These are phyloP conservation scores for Carex sylvatica DNA, from an alignment of 202 grass and related monocot species.

Conservation along the genomic window DNA sequence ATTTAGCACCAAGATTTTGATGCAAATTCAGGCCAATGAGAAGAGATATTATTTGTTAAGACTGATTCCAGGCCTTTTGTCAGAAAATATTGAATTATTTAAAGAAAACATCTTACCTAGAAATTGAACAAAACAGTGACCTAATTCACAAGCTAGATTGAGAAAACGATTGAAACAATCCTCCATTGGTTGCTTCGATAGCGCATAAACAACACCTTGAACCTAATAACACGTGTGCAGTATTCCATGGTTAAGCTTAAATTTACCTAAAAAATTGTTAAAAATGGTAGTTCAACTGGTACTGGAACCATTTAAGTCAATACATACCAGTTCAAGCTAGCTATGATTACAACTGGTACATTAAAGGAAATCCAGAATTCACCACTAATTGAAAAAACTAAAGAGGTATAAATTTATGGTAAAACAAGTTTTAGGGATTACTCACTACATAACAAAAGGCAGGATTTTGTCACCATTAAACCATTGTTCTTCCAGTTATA, in stretches of 20 bases:
- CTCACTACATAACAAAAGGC: constrained; percentile 16
- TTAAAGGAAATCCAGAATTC: not conserved
- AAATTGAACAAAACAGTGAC: constrained; percentile 49
- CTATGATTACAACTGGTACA: not conserved
- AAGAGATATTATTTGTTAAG: not conserved
- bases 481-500: not conserved
- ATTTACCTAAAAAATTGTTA: not conserved
- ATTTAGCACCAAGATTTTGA: not conserved
- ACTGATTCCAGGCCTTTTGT: not conserved
- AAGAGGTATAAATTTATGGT: not conserved
- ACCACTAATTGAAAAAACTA: not conserved
- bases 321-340: not conserved
- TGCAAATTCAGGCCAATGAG: not conserved
- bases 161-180: constrained; percentile 52
- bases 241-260: not conserved
- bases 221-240: constrained; percentile 12
- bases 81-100: not conserved
- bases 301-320: not conserved
- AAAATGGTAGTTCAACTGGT: not conserved
- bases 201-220: not conserved
- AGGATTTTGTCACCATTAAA: not conserved
- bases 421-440: not conserved
- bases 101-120: constrained; percentile 41
- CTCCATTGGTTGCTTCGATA: constrained; percentile 49
- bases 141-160: constrained; percentile 52